Conservation (phyloP, 2,329 filamentous ascomycete species). For the Cercospora janseana region DNA sequence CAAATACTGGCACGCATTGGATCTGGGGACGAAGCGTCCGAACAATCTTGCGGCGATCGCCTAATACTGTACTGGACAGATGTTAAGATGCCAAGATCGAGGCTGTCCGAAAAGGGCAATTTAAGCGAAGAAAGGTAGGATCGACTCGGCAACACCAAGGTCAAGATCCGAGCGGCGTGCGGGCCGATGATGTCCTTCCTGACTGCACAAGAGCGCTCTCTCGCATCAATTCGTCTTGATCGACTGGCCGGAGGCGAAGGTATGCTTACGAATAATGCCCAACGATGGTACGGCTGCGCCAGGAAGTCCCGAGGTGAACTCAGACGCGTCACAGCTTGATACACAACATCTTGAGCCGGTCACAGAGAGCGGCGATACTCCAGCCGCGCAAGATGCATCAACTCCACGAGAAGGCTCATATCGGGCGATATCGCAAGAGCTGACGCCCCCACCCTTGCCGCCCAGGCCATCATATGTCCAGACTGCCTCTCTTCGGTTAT, state of each 20-base stretch:
- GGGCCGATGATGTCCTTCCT: not conserved
- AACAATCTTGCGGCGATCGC: not conserved
- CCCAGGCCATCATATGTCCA: constrained; percentile 34
- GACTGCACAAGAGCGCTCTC: not conserved
- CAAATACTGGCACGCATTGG: not conserved
- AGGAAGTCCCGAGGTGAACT: constrained; percentile 9
- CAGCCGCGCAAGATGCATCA: not conserved
- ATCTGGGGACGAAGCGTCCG: no score
- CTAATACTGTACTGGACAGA: constrained; percentile 1
- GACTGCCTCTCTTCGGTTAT: constrained; percentile 34
- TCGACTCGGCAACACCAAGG: not conserved
- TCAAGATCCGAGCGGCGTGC: not conserved
- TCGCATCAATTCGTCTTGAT: not conserved
- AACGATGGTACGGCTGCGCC: constrained; percentile 14
- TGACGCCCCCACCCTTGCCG: constrained; percentile 40
- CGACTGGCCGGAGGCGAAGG: not conserved
- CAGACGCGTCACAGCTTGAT: not conserved
- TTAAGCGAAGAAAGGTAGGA: not conserved
- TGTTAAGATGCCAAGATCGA: constrained; percentile 2
- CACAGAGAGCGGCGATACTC: not conserved
- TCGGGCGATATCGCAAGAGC: constrained; percentile 32
- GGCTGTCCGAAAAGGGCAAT: not conserved
- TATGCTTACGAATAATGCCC: constrained; percentile 24
- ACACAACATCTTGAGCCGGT: not conserved
- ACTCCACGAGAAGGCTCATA: not conserved